Base-by-base conservation (phyloP, 805 yeast species). In the Starmerella floris region DNA sequence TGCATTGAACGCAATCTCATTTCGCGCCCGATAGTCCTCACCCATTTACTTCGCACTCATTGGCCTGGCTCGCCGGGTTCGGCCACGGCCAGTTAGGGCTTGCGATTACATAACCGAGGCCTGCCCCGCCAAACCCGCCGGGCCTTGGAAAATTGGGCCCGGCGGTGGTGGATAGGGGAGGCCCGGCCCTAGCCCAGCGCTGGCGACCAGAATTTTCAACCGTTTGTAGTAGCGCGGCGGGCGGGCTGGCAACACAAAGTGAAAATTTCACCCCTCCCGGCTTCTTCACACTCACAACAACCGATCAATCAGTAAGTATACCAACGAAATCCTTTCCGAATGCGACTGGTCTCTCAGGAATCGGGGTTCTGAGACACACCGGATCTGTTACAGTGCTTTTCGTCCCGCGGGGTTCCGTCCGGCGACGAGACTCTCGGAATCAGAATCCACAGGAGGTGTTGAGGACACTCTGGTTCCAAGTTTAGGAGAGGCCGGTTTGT, bases 291-390 rank as follows among this genome's bases (percentile, higher is more conserved):
- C 34, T 22, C 33, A 32, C 44, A 37, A 35, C 23, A 25, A 25
- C 8, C 23, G 23, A 21, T 4, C 49, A 51, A 54, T 50, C 45
- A 54, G 57, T 54, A 54, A 54, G 57, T 47, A 46, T 33, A 30
- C 19, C n/a, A 3, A 11, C 5, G 8, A 13, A 25, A 16, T 13
- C 32, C 30, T 40, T 32, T 33, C 35, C 43, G 11, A 40, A 43
- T 30, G 51, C 52, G 45, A 51, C 55, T 54, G 58, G 58, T 54
- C 58, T 54, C 58, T 54, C 58, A 45, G 53, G 46, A 38, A 33
- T 19, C 30, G 21, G 40, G 37, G 51, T 26, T 43, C 50, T 50
- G 56, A 53, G 58, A 54, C 53, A 54, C 58, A 49, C 58, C 58
- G 53, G 52, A 43, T 48, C 45, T 43, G 35, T 42, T 21, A 33